A percentile compares a stretch with the other conserved stretches of the same genome.
Evolutionary conservation across 192 early-diverging fungal genomes (phyloP).

Genomic region (Coemansia sp.): DNA sequence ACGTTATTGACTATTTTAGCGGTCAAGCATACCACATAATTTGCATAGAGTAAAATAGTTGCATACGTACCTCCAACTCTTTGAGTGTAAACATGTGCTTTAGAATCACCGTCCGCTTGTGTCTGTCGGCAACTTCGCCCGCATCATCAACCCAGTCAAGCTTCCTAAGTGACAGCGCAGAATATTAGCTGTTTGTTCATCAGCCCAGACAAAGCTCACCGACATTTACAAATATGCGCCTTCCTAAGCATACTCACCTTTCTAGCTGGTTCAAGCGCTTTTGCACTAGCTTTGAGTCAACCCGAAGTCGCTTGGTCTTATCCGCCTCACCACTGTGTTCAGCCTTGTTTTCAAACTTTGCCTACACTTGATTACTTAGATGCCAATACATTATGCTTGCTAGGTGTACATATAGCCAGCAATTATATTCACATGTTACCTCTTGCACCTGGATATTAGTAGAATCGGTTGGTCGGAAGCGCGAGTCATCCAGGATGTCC

Average conservation of each 20-base stretch:
- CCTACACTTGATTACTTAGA: conserved; percentile 45
- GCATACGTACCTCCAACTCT: conserved; percentile 75
- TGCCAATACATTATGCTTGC: neutral
- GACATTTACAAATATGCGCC: too few relatives aligned
- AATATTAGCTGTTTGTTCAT: neutral
- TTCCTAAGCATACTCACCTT: conserved; percentile 48
- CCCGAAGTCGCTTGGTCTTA: conserved; percentile 35
- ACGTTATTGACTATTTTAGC: neutral
- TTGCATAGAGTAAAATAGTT: neutral
- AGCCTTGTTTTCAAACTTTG: conserved; percentile 78
- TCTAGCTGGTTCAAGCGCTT: conserved; percentile 72
- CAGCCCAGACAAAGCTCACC: neutral
- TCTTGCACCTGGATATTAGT: conserved; percentile 71
- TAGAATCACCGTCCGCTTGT: conserved; percentile 81
- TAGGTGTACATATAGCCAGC: conserved; percentile 1
- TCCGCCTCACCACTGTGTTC: conserved; percentile 25
- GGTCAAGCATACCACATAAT: neutral
- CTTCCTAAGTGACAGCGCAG: conserved; percentile 41
- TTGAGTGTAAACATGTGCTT: conserved; percentile 92
- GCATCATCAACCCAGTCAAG: conserved; percentile 89
- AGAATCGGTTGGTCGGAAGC: conserved; percentile 66
- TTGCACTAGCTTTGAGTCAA: conserved; percentile 61
- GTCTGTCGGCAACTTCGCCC: conserved; percentile 70
- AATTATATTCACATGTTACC: conserved; percentile 27
- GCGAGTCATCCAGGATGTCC: conserved; percentile 83